Evolutionary conservation across 495 filamentous ascomycete genomes (phyloP).

Genomic region (Penicillium fimorum): DNA sequence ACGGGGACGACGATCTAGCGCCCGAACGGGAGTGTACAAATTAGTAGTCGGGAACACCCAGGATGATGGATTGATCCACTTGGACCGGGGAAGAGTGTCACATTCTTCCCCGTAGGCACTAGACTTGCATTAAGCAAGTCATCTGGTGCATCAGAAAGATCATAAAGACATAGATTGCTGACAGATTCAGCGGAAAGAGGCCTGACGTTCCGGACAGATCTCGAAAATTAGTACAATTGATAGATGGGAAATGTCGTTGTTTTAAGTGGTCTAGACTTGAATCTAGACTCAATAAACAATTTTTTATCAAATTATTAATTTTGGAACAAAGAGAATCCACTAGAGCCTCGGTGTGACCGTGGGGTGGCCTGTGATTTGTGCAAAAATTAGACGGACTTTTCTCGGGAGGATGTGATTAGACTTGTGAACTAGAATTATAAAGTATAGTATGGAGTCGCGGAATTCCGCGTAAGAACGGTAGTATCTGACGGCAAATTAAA

Average conservation of each 20-base stretch:
- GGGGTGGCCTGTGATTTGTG: conserved; percentile 13
- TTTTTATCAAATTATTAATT: background rate
- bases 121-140: conserved; percentile 12
- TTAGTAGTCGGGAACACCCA: conserved; percentile 14
- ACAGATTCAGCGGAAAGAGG: background rate
- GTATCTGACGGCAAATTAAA: background rate
- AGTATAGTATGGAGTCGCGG: background rate
- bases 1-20: background rate
- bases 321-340: background rate
- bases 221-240: background rate
- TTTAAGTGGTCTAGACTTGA: conserved; percentile 5
- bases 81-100: conserved; percentile 15
- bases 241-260: conserved; percentile 11
- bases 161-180: background rate
- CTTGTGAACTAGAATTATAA: too few relatives aligned
- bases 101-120: conserved; percentile 3
- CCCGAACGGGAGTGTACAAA: background rate
- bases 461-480: background rate
- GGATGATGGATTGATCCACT: conserved; percentile 15
- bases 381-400: conserved; percentile 6
- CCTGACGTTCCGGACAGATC: background rate
- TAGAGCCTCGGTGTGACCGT: background rate
- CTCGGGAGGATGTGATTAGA: background rate
- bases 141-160: conserved; percentile 5
- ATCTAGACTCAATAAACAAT: background rate